These are phyloP conservation scores for Tricladium varicosporioides DNA, from an alignment of 2,329 filamentous ascomycete species.

Conservation along the genomic window DNA sequence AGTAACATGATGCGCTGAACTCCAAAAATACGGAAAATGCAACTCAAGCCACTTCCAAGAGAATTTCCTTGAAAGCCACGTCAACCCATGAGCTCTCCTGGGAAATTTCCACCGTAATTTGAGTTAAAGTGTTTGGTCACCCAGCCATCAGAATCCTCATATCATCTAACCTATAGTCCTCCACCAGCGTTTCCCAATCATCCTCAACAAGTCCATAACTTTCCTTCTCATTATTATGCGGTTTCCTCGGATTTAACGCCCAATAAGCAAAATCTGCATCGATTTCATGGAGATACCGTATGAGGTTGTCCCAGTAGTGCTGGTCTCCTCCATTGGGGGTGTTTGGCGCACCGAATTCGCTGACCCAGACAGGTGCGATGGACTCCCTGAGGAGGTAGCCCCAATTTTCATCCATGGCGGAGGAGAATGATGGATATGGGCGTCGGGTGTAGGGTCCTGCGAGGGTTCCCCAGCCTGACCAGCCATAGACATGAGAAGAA, in stretches of 20 bases:
- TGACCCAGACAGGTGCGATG: conserved; percentile 64
- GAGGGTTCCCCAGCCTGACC: conserved; percentile 66
- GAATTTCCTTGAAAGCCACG: too few relatives aligned
- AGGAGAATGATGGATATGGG: conserved; percentile 59
- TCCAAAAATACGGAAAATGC: too few relatives aligned
- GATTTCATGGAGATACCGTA: conserved; percentile 54
- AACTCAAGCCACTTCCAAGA: too few relatives aligned
- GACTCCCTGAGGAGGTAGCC: conserved; percentile 58
- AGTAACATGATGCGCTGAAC: too few relatives aligned
- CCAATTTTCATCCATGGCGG: conserved; percentile 65
- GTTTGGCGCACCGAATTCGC: conserved; percentile 61
- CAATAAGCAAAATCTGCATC: conserved; percentile 70
- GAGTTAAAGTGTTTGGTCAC: not conserved
- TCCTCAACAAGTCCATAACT: conserved; percentile 60
- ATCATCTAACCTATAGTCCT: conserved; percentile 62
- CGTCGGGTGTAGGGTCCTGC: conserved; percentile 60
- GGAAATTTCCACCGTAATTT: not conserved
- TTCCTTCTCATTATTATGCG: conserved; percentile 54
- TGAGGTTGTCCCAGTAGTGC: conserved; percentile 65
- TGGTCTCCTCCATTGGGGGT: conserved; percentile 53
- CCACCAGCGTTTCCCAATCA: conserved; percentile 61
- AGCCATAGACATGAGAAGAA: conserved; percentile 66
- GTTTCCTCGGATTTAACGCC: conserved; percentile 67
- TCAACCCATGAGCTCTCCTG: not conserved
- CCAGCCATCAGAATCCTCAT: conserved; percentile 46